Percentiles rank a stretch among this genome's conserved stretches.
Conservation (phyloP, 306 rosid species). For the Herpetospermum pedunculosum region DNA sequence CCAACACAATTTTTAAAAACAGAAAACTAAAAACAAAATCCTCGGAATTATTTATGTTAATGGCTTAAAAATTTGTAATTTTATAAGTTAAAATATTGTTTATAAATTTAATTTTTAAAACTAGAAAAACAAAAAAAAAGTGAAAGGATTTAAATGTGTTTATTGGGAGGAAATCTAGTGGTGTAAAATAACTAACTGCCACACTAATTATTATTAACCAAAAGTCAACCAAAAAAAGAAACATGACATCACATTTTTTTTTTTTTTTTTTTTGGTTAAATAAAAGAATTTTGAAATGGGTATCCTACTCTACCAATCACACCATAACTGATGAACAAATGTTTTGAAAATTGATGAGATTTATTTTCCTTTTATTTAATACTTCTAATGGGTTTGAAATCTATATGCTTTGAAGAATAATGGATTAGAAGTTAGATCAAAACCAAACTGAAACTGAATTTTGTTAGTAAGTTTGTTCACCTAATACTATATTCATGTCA, state of each 20-base stretch:
- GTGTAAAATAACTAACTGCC: not conserved
- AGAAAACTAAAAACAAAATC: too few species aligned
- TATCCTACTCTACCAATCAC: conserved; percentile 6
- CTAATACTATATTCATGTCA: conserved; percentile 11
- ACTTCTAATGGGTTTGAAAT: not conserved
- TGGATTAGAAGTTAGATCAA: conserved; percentile 19
- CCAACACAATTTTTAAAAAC: too few species aligned
- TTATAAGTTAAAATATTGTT: too few species aligned
- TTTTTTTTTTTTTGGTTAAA: too few species aligned
- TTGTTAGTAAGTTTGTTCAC: conserved; percentile 28
- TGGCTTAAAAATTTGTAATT: too few species aligned
- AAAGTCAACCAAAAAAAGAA: not conserved
- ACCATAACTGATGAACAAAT: not conserved
- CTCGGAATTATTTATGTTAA: too few species aligned
- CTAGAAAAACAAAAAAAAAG: too few species aligned
- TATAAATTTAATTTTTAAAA: too few species aligned
- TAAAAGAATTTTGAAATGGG: not conserved
- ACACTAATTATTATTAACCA: not conserved
- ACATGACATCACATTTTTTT: too few species aligned
- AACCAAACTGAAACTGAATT: not conserved
- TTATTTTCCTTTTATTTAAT: not conserved
- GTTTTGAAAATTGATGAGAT: not conserved
- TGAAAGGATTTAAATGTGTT: too few species aligned
- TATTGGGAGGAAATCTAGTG: too few species aligned
- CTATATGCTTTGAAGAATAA: not conserved